Base-by-base conservation (phyloP, 2,329 filamentous ascomycete species). In the Cladosporium velox region DNA sequence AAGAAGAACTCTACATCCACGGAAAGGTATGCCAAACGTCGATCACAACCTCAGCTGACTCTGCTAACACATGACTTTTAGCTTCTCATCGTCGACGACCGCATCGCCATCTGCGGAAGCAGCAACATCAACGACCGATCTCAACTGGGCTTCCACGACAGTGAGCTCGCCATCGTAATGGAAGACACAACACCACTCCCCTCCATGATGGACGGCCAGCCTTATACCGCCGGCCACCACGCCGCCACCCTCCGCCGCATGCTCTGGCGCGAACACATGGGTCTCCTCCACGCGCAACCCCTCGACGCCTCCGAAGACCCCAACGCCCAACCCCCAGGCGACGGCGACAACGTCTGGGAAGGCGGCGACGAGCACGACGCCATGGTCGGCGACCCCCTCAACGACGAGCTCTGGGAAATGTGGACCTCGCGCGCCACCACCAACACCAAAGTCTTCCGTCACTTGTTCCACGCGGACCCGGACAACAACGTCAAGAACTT, bases 1-100 rank as follows among this genome's bases (percentile, higher is more conserved):
- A 97, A 76, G 95, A 99, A 77, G 94, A 99, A 78, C 86, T 98
- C 1, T 99, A 99, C 77, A 90, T 98, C 58, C 95, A 99, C 77
- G 91, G 88, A 32, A 99, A 98, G 80, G 84, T 97, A 58, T 15
- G 30, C 30, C 30, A 10, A 32, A 32, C 30, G 30, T 32, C 30
- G 8, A 32, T 32, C 30, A 32, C 30, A 32, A 32, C 30, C 30
- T 32, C 30, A 32, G 30, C 30, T 4, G 30, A 32, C 30, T 32
- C 7, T 32, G 30, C 67, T 67, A 58, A 70, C 51, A 21, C 10
- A 3, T 41, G 11, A 5, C 4, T 1, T 3, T 6, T 59, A 77
- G 75, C 77, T 84, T 64, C 85, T 95, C 70, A 94, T 97, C 71
- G 90, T 90, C 1, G 93, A 98, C 75, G 94, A 98, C 77, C 88